Base-by-base conservation (phyloP, 495 filamentous ascomycete species). In the Platismatia glauca region DNA sequence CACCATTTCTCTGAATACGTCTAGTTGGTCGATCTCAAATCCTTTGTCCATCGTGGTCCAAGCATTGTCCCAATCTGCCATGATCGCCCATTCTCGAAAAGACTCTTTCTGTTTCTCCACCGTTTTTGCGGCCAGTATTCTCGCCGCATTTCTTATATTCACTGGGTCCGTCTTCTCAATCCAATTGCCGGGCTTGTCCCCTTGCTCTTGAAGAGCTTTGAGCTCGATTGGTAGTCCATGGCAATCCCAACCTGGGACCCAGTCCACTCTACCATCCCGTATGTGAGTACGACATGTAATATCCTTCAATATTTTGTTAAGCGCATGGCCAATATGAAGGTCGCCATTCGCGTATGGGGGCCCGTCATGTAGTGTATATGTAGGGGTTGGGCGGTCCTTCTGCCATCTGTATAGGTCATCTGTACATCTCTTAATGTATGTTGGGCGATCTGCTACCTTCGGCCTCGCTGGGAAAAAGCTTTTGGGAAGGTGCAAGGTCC, bases 301-400 rank as follows among this genome's bases (percentile, higher is more conserved):
- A 71, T 99, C 94, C 79, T 99, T 99, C 56, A 96, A 75, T 62
- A 97, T 88, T 72, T 99, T 99, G 74, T 99, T 99, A 59, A 99
- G 77, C 34, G 94, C 95, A 80, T 99, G 94, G n/a, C 94, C 94
- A 64, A 95, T 83, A 71, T 99, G 94, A 4, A 99, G 79, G n/a
- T 77, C 80, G 37, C 95, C 94, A 71, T 99, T 99, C 55, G 94
- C 94, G 72, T 97, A 99, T 1, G 95, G 94, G 1, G 94, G 94
- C 1, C 94, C 94, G 85, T 99, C 94, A 74, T 97, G 93, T 15
- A 99, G 79, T 15, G 91, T 77, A 68, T 97, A 97, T 15, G 79
- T 75, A 55, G 82, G 73, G 43, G 81, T 73, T 56, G 77, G 78
- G 57, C 86, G 44, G 81, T 73, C 81, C 59, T 76, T 78, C 78